Evolutionary conservation across 2,329 filamentous ascomycete species (phyloP), one percentile per base, ranked within the genome.

Genomic region (Ophiognomonia clavigignenti-juglandacearum): DNA sequence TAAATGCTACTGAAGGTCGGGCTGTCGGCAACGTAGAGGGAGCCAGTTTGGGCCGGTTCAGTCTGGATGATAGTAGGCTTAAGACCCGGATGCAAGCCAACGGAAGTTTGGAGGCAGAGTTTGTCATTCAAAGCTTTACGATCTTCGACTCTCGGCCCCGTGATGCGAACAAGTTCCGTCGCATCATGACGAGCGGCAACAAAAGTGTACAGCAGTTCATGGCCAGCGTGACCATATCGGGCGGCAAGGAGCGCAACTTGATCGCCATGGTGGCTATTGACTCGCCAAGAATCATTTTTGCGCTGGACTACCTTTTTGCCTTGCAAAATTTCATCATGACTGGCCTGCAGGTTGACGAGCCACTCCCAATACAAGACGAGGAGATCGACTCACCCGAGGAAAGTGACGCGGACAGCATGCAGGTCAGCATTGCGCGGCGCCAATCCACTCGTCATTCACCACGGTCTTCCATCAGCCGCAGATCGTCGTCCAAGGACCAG

Each of bases 171-270:
- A 96, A 95, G 62, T 99, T 95, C 75, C 83, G 90, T 42, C 95
- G 92, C 64, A 96, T 98, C 68, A 97, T 98, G 93, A 91, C 91
- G 2, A 84, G 95, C 46, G 90, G 91, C 60, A 97, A 96, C 65
- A 92, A 90, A 57, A 86, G 91, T 47, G 90, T 93, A 38, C 91
- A 97, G 64, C 95, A 99, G 58, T 91, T 98, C 60, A 98, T 98
- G 93, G 93, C 93, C 16, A 96, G 87, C 62, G 72, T 98, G 4
- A 95, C 91, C 0, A 95, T 98, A 66, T 90, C 91, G 1, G 88
- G 90, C 14, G 90, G 90, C 4, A 73, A 82, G 27, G 86, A 96
- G 34, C 82, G 83, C 50, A 88, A 83, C 61, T 67, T 97, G 47
- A 95, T 97, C 59, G 89, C 88, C 2, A 86, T 98, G 66, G 80